These are phyloP conservation scores for Kuraishia molischiana DNA, from an alignment of 805 yeast species.

Conservation along the genomic window DNA sequence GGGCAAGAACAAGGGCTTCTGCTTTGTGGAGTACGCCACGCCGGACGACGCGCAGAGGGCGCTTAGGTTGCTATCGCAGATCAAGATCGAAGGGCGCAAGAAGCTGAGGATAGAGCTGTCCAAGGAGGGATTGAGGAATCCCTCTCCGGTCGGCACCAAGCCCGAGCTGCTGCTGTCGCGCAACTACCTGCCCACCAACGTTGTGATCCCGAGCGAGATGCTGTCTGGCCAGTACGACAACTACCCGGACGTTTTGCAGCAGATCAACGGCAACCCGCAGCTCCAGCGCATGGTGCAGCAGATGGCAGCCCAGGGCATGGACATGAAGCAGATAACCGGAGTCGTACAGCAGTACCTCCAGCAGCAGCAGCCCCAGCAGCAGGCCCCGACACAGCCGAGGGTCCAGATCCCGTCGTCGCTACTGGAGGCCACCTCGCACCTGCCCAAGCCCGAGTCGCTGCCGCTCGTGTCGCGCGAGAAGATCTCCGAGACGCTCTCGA, in stretches of 20 bases:
- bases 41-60: constrained; percentile 47
- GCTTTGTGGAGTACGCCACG: constrained; percentile 48
- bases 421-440: constrained; percentile 41
- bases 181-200: constrained; percentile 43
- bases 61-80: constrained; percentile 28
- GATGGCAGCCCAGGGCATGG: constrained; percentile 25
- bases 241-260: constrained; percentile 6
- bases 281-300: constrained; percentile 23
- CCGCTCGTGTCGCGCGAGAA: constrained; percentile 38
- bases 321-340: constrained; percentile 19
- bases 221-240: neutral
- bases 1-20: constrained; percentile 56
- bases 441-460: constrained; percentile 35
- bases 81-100: constrained; percentile 35
- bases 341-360: constrained; percentile 17
- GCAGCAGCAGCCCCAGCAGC: constrained; percentile 1
- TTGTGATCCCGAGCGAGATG: constrained; percentile 46
- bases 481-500: constrained; percentile 50
- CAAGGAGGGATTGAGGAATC: constrained; percentile 44
- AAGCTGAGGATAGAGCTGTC: constrained; percentile 48
- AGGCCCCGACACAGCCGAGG: constrained; percentile 1
- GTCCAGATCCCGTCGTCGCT: constrained; percentile 33
- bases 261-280: constrained; percentile 17
- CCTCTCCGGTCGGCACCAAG: constrained; percentile 25
- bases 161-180: constrained; percentile 34